A percentile compares a stretch with the other conserved stretches of the same genome.
These are phyloP conservation scores for Pythium sukuiense DNA, from an alignment of 352 stramenopile genomes.

Conservation along the genomic window DNA sequence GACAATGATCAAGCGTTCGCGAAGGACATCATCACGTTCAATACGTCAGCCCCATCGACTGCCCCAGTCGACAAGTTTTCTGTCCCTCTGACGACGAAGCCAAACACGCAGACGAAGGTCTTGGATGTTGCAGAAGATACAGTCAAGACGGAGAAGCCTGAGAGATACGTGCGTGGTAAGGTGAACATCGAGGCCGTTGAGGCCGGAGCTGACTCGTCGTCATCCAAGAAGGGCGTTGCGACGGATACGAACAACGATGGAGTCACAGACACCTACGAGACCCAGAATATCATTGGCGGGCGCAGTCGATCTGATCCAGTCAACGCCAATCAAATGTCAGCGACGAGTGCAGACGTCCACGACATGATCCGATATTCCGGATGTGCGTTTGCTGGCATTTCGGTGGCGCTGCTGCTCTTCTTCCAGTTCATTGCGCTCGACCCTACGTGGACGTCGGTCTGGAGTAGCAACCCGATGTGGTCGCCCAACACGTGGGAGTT, in stretches of 20 bases:
- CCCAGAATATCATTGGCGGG: conserved; percentile 56
- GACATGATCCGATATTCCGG: conserved; percentile 60
- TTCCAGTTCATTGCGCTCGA: conserved; percentile 70
- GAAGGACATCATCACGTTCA: conserved; percentile 19
- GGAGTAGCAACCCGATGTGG: conserved; percentile 45
- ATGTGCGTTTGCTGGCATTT: conserved; percentile 58
- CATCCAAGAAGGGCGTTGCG: not conserved
- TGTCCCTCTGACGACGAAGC: conserved; percentile 3
- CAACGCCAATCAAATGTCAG: conserved; percentile 45
- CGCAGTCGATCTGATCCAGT: conserved; percentile 51
- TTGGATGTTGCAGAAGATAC: conserved; percentile 3
- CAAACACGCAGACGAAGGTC: not conserved
- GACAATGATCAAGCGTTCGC: conserved; percentile 12
- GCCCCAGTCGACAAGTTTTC: conserved; percentile 14
- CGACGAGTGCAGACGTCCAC: conserved; percentile 47
- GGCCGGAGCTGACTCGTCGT: not conserved
- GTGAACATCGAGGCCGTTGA: not conserved
- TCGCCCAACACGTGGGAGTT: conserved; percentile 80
- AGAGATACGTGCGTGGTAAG: conserved; percentile 24
- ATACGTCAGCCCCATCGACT: conserved; percentile 5
- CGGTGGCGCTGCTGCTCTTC: conserved; percentile 59
- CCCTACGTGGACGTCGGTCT: conserved; percentile 31
- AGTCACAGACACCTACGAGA: conserved; percentile 3
- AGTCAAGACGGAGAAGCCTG: conserved; percentile 14
- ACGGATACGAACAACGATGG: conserved; percentile 9